Evolutionary conservation across 2,329 filamentous ascomycete genomes (phyloP), one percentile per base, ranked within the genome.

Genomic region (Claviceps sp.): DNA sequence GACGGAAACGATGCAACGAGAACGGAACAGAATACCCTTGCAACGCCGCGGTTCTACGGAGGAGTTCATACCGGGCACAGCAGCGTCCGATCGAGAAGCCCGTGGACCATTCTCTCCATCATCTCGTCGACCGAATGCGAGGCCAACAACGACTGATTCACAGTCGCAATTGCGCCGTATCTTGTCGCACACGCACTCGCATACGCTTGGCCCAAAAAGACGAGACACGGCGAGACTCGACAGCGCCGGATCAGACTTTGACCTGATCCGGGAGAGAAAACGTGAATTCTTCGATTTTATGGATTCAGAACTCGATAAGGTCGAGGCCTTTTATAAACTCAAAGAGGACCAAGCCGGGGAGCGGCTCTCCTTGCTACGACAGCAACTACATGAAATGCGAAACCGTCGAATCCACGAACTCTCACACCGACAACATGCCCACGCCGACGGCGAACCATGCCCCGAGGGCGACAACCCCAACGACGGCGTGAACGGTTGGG

Each of bases 331-430:
- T 62, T 97, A 97, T 71, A 82, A 80, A 59, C 71, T 80, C 58
- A 96, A 96, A 63, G 93, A 98, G 63, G 78, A 87, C 30, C 88
- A 96, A 63, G 88, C 91, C 0, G 85, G 81, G 0, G 72, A 83
- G 51, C 80, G 90, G 2, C 71, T 96, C 24, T 70, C 73, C 0
- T 66, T 85, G 4, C 73, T 98, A 47, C 80, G 87, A 43, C 81
- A 89, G 49, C 93, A 98, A 65, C 75, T 98, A 36, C 90, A 95
- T 63, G 86, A 94, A 60, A 95, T 97, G 89, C 79, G 89, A 45
- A 89, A 94, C 64, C 79, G 85, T 14, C 82, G 91, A 22, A 76
- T 88, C 30, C 77, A 84, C 50, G 89, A 96, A 62, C 73, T 89
- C 53, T 67, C 76, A 54, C 69, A 71, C 45, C 62, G 68, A 45